Base-by-base conservation (phyloP, 176 grass and related monocot genomes). In the Zea mays region DNA sequence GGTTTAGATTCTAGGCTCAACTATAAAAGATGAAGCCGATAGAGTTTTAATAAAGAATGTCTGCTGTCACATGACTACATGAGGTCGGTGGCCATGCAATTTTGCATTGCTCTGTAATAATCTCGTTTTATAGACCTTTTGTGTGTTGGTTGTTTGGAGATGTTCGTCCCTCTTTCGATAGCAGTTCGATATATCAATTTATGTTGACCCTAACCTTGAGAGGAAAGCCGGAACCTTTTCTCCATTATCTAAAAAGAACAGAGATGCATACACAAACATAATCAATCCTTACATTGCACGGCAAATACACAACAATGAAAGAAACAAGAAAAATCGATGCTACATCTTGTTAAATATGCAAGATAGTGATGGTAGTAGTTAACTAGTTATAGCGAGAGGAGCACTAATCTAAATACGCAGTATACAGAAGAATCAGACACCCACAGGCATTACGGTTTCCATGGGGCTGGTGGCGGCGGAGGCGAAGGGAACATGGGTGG, bases 401-500 rank as follows among this genome's bases (percentile, higher is more conserved):
- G 16, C 46, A 74, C 66, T 73, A 77, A 17, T 65, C 64, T 73
- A 58, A 71, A 49, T 62, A 67, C 13, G 4, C 72, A 63, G 75
- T 54, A 55, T 59, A 62, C 51, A 67, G 43, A 74, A 85, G 63
- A 78, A 66, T 47, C 40, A 19, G 39, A 63, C 43, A 59, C 3
- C 15, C 4, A n/a, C 6, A 56, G 49, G 14, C 68, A 48, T 92
- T 72, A 97, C 1, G 94, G 94, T 74, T 94, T 97, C 94, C 94
- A 97, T 66, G 91, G 91, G 1, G 89, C 89, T 0, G 91, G 91
- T 13, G 94, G 94, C 2, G 94, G 94, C 3, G 94, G 91, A 5
- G 89, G 89, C 7, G 86, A 82, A 47, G 91, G 94, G 62, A 94
- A 97, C 94, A 97, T 94, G 7, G 93, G 90, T 0, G 93, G 93